Conservation (phyloP, 176 grass and related monocot species). For the Carex scoparia region DNA sequence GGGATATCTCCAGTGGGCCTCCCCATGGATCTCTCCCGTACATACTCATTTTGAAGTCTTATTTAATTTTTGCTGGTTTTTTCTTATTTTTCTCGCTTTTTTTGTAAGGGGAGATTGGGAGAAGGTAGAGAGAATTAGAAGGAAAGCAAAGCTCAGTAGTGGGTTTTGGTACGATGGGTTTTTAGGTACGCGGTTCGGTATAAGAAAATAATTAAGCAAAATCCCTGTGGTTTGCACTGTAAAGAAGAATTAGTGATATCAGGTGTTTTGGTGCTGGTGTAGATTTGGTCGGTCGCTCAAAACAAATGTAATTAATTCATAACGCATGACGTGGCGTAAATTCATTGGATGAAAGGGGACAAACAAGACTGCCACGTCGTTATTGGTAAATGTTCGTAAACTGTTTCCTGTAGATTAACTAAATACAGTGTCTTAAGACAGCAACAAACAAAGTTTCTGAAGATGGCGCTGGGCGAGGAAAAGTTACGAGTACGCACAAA, state of each 20-base stretch:
- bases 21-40: conserved; percentile 95
- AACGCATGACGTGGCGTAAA: neutral
- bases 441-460: neutral
- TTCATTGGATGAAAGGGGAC: neutral
- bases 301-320: neutral
- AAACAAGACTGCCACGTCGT: neutral
- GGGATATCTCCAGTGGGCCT: conserved; percentile 75
- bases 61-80: neutral
- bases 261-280: conserved; percentile 14
- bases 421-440: neutral
- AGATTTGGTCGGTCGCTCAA: neutral
- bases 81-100: neutral
- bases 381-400: neutral
- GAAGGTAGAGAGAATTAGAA: conserved; percentile 1
- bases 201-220: neutral
- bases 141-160: neutral
- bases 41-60: conserved; percentile 57
- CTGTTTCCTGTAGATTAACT: neutral
- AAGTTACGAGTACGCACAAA: neutral
- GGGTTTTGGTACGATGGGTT: conserved; percentile 22
- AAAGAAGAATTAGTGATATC: conserved; percentile 17
- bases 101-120: neutral
- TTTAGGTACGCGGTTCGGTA: neutral
- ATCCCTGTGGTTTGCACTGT: neutral
- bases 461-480: neutral